Conservation (phyloP, 2,329 filamentous ascomycete genomes). For the Botrytis squamosa region DNA sequence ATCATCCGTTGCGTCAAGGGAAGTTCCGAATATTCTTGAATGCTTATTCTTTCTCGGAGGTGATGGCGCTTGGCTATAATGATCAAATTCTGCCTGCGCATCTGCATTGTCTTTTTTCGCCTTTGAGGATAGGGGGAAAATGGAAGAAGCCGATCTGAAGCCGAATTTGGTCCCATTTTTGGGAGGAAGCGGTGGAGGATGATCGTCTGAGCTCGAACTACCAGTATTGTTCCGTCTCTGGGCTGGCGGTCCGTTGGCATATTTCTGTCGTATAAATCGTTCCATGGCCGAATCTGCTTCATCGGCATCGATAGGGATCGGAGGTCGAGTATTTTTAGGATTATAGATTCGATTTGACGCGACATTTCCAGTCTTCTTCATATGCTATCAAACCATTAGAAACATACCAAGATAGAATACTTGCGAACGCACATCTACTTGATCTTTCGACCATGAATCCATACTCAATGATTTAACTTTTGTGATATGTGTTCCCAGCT, state of each 20-base stretch:
- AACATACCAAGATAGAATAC: neutral
- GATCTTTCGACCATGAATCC: conserved; percentile 95
- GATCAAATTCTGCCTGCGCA: conserved; percentile 26
- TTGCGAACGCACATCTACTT: conserved; percentile 74
- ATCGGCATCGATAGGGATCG: conserved; percentile 85
- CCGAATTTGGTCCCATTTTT: conserved; percentile 60
- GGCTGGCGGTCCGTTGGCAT: conserved; percentile 61
- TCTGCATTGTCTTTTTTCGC: conserved; percentile 29
- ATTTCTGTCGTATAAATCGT: conserved; percentile 91
- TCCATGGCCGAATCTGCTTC: conserved; percentile 95
- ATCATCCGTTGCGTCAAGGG: conserved; percentile 56
- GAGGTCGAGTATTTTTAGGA: conserved; percentile 75
- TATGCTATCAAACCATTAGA: conserved; percentile 60
- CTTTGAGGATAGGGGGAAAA: conserved; percentile 55
- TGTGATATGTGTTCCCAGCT: conserved; percentile 94
- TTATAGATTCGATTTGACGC: conserved; percentile 89
- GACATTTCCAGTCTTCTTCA: conserved; percentile 88
- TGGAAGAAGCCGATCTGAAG: conserved; percentile 60
- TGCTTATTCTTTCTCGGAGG: conserved; percentile 49
- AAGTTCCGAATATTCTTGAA: conserved; percentile 68
- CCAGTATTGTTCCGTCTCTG: conserved; percentile 43
- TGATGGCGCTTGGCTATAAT: conserved; percentile 30
- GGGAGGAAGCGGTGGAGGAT: conserved; percentile 56
- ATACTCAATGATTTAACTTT: conserved; percentile 99
- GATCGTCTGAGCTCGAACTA: conserved; percentile 54